These are phyloP conservation scores for Tulasnella sp. DNA, from an alignment of 768 basidiomycete genomes.

Conservation along the genomic window DNA sequence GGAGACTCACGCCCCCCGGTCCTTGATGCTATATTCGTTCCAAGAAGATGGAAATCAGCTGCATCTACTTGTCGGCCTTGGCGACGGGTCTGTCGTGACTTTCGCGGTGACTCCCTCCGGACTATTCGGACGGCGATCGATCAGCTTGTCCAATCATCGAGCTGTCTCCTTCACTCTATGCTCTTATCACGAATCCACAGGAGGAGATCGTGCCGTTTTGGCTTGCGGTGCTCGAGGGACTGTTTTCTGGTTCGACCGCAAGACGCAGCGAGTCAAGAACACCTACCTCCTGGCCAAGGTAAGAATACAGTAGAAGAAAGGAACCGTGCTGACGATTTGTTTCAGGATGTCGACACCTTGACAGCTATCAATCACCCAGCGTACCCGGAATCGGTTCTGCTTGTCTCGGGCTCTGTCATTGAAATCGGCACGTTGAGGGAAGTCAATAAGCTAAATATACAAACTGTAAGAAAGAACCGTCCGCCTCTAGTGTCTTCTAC, in stretches of 20 bases:
- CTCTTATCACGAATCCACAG: slow-evolving; percentile 29
- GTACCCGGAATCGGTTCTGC: slow-evolving; percentile 43
- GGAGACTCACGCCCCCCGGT: slow-evolving; percentile 32
- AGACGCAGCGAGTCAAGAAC: slow-evolving; percentile 23
- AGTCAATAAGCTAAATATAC: slow-evolving; percentile 69
- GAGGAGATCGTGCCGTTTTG: slow-evolving; percentile 43
- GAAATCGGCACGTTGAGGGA: slow-evolving; percentile 54
- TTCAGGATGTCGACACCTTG: slow-evolving; percentile 42
- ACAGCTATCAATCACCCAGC: slow-evolving; percentile 36
- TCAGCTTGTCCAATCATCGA: slow-evolving; percentile 32
- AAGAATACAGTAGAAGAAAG: no score
- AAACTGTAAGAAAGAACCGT: slow-evolving; percentile 39
- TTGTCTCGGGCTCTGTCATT: slow-evolving; percentile 43
- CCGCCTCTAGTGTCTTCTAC: background rate
- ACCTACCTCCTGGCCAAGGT: slow-evolving; percentile 65
- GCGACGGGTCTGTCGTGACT: slow-evolving; percentile 57
- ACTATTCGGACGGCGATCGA: slow-evolving; percentile 22
- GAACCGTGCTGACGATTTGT: background rate
- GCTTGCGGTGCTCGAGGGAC: slow-evolving; percentile 60
- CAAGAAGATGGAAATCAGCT: slow-evolving; percentile 25
- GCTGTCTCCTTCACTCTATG: slow-evolving; percentile 53
- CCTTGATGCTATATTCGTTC: slow-evolving; percentile 48
- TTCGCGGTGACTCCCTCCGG: slow-evolving; percentile 31
- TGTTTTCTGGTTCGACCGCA: slow-evolving; percentile 41
- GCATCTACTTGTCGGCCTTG: slow-evolving; percentile 61